These are phyloP conservation scores for Diplodia intermedia DNA, from an alignment of 2,329 filamentous ascomycete species.

Conservation along the genomic window DNA sequence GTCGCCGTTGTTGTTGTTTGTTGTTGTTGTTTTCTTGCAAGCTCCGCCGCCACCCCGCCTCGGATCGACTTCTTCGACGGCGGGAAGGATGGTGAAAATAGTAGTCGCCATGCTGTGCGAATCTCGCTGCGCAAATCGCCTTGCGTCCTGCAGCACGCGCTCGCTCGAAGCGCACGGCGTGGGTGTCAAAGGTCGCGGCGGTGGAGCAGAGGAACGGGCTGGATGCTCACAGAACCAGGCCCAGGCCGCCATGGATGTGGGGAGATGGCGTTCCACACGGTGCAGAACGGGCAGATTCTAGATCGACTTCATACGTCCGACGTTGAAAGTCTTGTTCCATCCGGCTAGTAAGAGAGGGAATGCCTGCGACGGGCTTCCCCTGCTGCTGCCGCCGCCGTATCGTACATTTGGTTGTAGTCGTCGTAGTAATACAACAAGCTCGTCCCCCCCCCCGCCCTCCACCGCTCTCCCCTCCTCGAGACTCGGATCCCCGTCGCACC, in stretches of 20 bases:
- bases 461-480: not conserved
- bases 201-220: not conserved
- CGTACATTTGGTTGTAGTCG: not conserved
- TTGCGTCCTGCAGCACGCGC: not conserved
- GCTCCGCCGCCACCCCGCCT: not conserved
- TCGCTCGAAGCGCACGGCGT: not conserved
- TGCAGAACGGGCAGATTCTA: not conserved
- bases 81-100: no score
- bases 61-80: no score
- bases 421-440: not conserved
- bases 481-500: not conserved
- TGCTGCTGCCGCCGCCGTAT: not conserved
- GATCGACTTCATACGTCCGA: slow-evolving; percentile 4
- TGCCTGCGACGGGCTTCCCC: not conserved
- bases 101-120: no score
- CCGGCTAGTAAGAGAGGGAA: not conserved
- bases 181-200: not conserved
- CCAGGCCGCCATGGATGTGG: not conserved
- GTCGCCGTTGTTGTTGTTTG: not conserved
- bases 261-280: slow-evolving; percentile 1
- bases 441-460: not conserved
- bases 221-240: not conserved
- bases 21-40: not conserved
- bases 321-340: not conserved
- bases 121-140: no score